A percentile compares a stretch with the other conserved stretches of the same genome.
Evolutionary conservation across 2,329 filamentous ascomycete species (phyloP).

Genomic region (Ophiobolus disseminans): DNA sequence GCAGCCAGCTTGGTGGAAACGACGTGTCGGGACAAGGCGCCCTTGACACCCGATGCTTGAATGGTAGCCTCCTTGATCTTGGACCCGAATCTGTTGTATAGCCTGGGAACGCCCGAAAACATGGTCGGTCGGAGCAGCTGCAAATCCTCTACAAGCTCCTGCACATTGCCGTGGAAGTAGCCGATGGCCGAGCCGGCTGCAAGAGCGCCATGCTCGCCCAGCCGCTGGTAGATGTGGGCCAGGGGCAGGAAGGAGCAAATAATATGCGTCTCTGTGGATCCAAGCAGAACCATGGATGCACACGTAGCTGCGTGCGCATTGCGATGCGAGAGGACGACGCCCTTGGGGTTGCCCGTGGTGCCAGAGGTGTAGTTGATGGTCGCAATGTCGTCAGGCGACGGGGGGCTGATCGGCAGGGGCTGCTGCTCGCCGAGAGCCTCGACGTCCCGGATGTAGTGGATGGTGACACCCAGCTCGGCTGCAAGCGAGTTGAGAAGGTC

Average conservation of each 20-base stretch:
- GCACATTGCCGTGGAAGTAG: conserved; percentile 92
- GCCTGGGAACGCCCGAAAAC: conserved; percentile 86
- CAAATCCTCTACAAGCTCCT: conserved; percentile 87
- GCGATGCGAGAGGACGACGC: conserved; percentile 80
- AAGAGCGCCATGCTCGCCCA: conserved; percentile 78
- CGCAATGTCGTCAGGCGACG: conserved; percentile 75
- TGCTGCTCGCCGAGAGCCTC: conserved; percentile 79
- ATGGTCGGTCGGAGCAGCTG: conserved; percentile 83
- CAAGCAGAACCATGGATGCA: conserved; percentile 62
- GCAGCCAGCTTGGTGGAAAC: conserved; percentile 80
- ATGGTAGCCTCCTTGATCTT: conserved; percentile 82
- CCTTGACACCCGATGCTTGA: conserved; percentile 79
- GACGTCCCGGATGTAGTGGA: conserved; percentile 81
- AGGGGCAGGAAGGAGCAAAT: conserved; percentile 88
- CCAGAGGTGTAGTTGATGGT: conserved; percentile 94
- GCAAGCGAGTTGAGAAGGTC: conserved; percentile 79
- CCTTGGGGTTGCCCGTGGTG: conserved; percentile 83
- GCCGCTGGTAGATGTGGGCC: conserved; percentile 90
- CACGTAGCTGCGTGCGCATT: conserved; percentile 79
- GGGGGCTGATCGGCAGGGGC: conserved; percentile 73
- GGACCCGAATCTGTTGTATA: conserved; percentile 89
- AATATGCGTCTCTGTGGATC: conserved; percentile 65
- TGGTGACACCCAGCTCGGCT: conserved; percentile 73
- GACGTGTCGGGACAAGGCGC: conserved; percentile 79
- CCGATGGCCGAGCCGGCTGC: conserved; percentile 78